Percentiles rank a stretch among this genome's conserved stretches.
phyloP scores from a whole-genome alignment of 2,329 filamentous ascomycete genomes.

The Trichoderma semiorbis region DNA sequence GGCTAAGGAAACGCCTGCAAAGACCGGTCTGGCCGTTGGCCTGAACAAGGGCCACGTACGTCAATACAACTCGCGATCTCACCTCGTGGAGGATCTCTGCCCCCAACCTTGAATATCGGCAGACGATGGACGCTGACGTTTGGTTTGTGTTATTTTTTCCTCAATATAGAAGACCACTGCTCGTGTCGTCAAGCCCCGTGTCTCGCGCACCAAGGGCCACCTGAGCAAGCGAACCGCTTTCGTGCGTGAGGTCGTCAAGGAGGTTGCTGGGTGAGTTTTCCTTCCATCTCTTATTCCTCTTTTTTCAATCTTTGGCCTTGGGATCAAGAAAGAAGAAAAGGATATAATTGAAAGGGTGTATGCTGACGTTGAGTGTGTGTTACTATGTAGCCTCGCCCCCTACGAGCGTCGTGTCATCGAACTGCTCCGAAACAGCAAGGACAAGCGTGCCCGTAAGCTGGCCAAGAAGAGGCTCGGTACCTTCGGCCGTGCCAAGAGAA shows the following conservation, averaged over 20 bases:
- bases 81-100: slow-evolving; percentile 74
- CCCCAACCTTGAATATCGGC: slow-evolving; percentile 31
- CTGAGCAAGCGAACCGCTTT: slow-evolving; percentile 96
- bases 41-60: slow-evolving; percentile 64
- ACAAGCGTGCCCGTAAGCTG: slow-evolving; percentile 98
- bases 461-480: slow-evolving; percentile 99
- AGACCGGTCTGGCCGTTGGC: slow-evolving; percentile 58
- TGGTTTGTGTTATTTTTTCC: not conserved
- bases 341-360: not conserved
- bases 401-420: slow-evolving; percentile 99
- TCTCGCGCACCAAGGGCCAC: slow-evolving; percentile 89
- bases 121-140: slow-evolving; percentile 62
- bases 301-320: not conserved
- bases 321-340: not conserved
- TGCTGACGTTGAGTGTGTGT: not conserved
- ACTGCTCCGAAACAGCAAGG: slow-evolving; percentile 97
- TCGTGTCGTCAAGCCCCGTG: slow-evolving; percentile 72
- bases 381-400: slow-evolving; percentile 67
- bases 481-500: slow-evolving; percentile 97
- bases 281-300: not conserved
- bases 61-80: slow-evolving; percentile 49
- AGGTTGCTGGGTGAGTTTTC: slow-evolving; percentile 84
- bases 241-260: slow-evolving; percentile 95
- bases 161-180: slow-evolving; percentile 72
- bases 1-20: slow-evolving; percentile 58